Percentiles rank a stretch among this genome's conserved stretches.
Evolutionary conservation across 192 early-diverging fungal genomes (phyloP).

Genomic region (Glomus cerebriforme): DNA sequence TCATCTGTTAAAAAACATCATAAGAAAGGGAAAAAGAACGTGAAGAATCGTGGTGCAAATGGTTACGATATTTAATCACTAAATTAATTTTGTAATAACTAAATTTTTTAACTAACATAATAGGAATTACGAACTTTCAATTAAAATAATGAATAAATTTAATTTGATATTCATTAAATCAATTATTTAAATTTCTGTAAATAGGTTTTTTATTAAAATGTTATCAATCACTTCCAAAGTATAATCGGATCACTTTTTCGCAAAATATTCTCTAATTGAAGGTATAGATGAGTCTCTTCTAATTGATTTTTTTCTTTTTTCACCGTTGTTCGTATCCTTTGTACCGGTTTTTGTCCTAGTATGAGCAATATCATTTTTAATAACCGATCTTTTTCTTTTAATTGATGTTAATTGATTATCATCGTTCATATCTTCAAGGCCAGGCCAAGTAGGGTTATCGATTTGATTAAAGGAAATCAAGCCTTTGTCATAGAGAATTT

Average conservation of each 20-base stretch:
- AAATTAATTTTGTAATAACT: not conserved
- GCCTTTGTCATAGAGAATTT: not conserved
- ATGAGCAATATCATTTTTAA: no score
- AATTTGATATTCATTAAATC: not conserved
- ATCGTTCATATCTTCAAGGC: not conserved
- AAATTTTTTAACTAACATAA: no score
- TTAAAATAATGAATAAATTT: not conserved
- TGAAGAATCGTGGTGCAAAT: slow-evolving; percentile 71
- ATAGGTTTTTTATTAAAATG: no score
- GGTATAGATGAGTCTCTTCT: not conserved
- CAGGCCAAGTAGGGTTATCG: not conserved
- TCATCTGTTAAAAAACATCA: slow-evolving; percentile 58
- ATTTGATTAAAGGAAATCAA: not conserved
- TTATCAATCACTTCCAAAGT: not conserved
- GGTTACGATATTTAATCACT: slow-evolving; percentile 47
- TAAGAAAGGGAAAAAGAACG: slow-evolving; percentile 77
- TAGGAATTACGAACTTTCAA: no score
- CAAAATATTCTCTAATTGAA: not conserved
- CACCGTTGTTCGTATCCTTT: not conserved
- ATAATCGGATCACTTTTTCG: not conserved
- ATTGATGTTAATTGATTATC: no score
- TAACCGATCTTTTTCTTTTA: no score
- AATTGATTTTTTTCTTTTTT: not conserved
- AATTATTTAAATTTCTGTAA: no score
- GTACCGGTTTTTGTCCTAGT: not conserved